Base-by-base conservation (phyloP, 176 grass and related monocot genomes). In the Coix lacrymajobi region DNA sequence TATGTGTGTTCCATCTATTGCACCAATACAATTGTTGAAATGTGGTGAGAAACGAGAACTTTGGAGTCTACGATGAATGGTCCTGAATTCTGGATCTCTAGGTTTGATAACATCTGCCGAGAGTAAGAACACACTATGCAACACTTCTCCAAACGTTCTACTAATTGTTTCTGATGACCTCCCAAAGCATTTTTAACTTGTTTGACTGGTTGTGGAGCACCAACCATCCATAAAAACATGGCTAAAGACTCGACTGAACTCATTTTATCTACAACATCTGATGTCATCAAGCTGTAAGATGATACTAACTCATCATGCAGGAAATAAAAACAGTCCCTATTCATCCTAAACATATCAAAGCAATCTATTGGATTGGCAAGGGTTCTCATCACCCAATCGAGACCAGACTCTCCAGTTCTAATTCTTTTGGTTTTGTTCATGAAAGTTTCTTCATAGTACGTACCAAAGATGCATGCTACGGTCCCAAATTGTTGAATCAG, bases 281-380 rank as follows among this genome's bases (percentile, higher is more conserved):
- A 34, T 24, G 72, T 56, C 17, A 5, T 49, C 71, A 73, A 31
- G 0, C 28, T 28, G 52, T 73, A 73, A 1, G 26, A 51, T 7
- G 29, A 25, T 7, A 73, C 71, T 20, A 73, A 28, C 7, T 19
- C 2, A 51, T 73, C 17, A 33, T 73, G 71, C 5, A 73, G 28
- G 1, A 7, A 32, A 31, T 73, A 16, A 73, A 73, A 73, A 26
- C 46, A 5, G 1, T 48, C 24, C 11, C 13, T 49, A 19, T 3
- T 60, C 69, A 73, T 73, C 43, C 69, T 73, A 31, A 73, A 73
- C 69, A 49, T 73, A 9, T 46, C 48, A 15, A 48, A 73, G 43
- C 41, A 73, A 49, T 29, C n/a, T 15, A 1, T 8, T 1, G 32
- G 17, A 11, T 29, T 10, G 5, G 2, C 25, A 46, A 72, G 41